Evolutionary conservation across 1,139 yeast species (phyloP).

Genomic region (Lodderomyces orthopsilosis): DNA sequence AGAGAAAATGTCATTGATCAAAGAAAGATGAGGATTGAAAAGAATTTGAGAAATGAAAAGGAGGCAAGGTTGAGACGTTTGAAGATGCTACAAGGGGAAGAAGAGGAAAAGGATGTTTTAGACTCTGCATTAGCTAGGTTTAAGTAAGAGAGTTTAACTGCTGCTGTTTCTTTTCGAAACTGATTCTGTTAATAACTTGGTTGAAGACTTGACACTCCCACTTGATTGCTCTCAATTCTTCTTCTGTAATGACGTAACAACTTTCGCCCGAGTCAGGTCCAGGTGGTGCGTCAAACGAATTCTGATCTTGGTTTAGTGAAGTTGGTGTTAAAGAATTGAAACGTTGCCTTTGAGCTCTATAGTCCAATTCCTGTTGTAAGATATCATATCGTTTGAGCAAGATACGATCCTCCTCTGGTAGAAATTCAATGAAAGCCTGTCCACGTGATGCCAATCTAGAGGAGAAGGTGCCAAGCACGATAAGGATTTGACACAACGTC

Average conservation of each 20-base stretch:
- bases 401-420: constrained; percentile 18
- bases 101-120: constrained; percentile 50
- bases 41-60: constrained; percentile 72
- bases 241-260: constrained; percentile 10
- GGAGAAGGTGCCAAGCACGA: constrained; percentile 21
- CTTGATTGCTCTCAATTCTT: constrained; percentile 17
- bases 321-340: neutral
- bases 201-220: constrained; percentile 25
- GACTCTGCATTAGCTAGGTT: constrained; percentile 62
- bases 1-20: constrained; percentile 85
- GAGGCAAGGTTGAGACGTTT: constrained; percentile 59
- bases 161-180: neutral
- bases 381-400: neutral
- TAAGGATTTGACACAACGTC: constrained; percentile 18
- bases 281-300: neutral
- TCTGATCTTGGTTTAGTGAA: neutral
- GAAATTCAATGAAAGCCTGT: constrained; percentile 18
- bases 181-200: constrained; percentile 10
- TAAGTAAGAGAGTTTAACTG: constrained; percentile 19
- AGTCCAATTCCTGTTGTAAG: neutral
- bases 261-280: neutral
- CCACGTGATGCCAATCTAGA: constrained; percentile 22
- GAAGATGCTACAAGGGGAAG: constrained; percentile 50
- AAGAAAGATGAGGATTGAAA: constrained; percentile 78
- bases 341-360: neutral